Conservation (phyloP, 2,329 filamentous ascomycete species). For the Ascochyta lentis region DNA sequence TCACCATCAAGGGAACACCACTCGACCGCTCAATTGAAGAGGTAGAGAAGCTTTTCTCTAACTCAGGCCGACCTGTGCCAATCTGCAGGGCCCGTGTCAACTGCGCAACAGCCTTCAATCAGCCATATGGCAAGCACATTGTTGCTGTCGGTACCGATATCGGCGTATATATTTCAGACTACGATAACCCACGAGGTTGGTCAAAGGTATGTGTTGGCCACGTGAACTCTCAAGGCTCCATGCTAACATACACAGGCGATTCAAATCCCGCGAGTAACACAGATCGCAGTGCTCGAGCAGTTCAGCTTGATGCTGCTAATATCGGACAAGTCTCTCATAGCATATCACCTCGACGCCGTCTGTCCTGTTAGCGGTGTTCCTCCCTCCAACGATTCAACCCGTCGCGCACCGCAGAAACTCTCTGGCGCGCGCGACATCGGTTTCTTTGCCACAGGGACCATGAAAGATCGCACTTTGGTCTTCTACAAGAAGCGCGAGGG, state of each 20-base stretch:
- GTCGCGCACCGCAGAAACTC: slow-evolving; percentile 89
- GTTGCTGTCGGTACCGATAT: slow-evolving; percentile 95
- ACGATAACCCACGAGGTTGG: slow-evolving; percentile 91
- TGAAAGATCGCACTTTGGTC: slow-evolving; percentile 94
- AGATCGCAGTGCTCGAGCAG: slow-evolving; percentile 93
- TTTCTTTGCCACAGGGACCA: slow-evolving; percentile 93
- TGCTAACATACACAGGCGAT: slow-evolving; percentile 68
- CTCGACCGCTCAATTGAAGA: slow-evolving; percentile 89
- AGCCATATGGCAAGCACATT: slow-evolving; percentile 81
- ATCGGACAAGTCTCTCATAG: slow-evolving; percentile 87
- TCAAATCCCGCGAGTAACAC: slow-evolving; percentile 77
- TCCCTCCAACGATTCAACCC: slow-evolving; percentile 72
- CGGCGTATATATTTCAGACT: slow-evolving; percentile 88
- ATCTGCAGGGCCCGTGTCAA: slow-evolving; percentile 89
- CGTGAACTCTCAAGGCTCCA: neutral
- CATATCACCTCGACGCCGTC: slow-evolving; percentile 90
- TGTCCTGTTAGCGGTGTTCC: slow-evolving; percentile 62
- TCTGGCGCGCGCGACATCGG: slow-evolving; percentile 88
- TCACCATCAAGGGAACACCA: slow-evolving; percentile 88
- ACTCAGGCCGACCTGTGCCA: slow-evolving; percentile 71
- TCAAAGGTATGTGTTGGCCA: slow-evolving; percentile 68
- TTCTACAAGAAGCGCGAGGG: slow-evolving; percentile 98
- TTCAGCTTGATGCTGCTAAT: slow-evolving; percentile 93
- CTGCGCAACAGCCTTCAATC: slow-evolving; percentile 87
- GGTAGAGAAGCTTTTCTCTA: slow-evolving; percentile 75